Evolutionary conservation across 148 eudicot species (phyloP), one percentile per base, ranked within the genome.

Genomic region (Nyssa sinensis): DNA sequence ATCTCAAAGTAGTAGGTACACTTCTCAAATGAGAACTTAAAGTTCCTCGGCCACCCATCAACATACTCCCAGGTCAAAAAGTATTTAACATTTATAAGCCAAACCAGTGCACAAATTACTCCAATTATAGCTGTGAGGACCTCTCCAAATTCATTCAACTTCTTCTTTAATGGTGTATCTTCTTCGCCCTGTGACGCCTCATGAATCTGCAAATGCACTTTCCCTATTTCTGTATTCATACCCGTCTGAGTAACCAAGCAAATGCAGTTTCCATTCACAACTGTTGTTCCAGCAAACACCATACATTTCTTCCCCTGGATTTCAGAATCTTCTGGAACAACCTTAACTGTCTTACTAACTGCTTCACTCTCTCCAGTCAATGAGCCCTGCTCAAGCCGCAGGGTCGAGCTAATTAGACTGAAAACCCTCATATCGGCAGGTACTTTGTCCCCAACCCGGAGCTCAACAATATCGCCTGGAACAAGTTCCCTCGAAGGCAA

Each of bases 381-480:
- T 0, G 98, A 91, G 7, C 98, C 93, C 72, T 94, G 98, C 74
- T 94, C 98, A 27, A 91, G 68, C 82, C 97, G 84, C 67, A 94
- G 70, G 2, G 98, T 91, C 0, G 97, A 94, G 84, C 94, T 94
- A n/a, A 89, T 84, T 82, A 94, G 82, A 80, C 72, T 77, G 71
- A 88, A 68, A 78, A 91, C 91, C 81, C 98, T 85, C 98, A 91
- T 91, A 82, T 94, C 98, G 16, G 97, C 98, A n/a, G 97, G 98
- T 34, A 91, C 89, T 75, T 94, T 94, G 78, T 94, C 97, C 30
- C 97, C 98, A 49, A 94, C 97, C 60, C 93, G 81, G 71, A 94
- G 90, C 90, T 91, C 97, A 11, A 94, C 98, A 28, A 94, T 91
- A 78, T 94, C 98, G 25, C 98, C 98, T 1, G 94, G 98, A 21